phyloP scores from a whole-genome alignment of 768 basidiomycete genomes.

The Russula griseocarnosa region DNA sequence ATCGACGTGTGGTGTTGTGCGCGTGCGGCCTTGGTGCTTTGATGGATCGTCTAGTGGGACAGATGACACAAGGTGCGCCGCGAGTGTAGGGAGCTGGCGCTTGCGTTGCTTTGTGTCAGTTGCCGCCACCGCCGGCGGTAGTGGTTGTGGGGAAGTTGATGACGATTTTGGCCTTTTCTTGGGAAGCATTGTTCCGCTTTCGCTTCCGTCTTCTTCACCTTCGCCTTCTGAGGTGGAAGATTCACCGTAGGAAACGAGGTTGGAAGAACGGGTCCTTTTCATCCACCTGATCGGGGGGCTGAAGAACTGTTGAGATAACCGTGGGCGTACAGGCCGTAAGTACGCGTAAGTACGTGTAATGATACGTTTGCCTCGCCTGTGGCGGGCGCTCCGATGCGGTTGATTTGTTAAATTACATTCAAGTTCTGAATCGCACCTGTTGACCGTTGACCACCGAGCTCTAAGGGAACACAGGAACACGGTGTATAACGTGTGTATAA shows the following conservation, averaged over 20 bases:
- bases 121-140: not conserved
- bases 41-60: constrained; percentile 67
- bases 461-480: too few relatives aligned
- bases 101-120: constrained; percentile 31
- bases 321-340: too few relatives aligned
- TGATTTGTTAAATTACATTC: too few relatives aligned
- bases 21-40: constrained; percentile 77
- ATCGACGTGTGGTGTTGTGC: constrained; percentile 74
- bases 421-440: too few relatives aligned
- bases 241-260: constrained; percentile 21
- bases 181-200: not conserved
- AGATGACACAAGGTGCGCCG: constrained; percentile 45
- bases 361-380: too few relatives aligned
- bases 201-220: too few relatives aligned
- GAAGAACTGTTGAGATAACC: too few relatives aligned
- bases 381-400: too few relatives aligned
- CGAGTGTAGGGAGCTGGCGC: constrained; percentile 59
- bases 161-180: not conserved
- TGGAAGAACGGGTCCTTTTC: constrained; percentile 18
- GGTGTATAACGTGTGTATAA: too few relatives aligned
- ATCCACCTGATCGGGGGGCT: too few relatives aligned
- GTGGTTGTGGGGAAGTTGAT: not conserved
- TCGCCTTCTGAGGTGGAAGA: constrained; percentile 16
- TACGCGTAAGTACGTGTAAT: too few relatives aligned
- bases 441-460: too few relatives aligned